Base-by-base conservation (phyloP, 2,329 filamentous ascomycete genomes). In the Laburnicola sp. region DNA sequence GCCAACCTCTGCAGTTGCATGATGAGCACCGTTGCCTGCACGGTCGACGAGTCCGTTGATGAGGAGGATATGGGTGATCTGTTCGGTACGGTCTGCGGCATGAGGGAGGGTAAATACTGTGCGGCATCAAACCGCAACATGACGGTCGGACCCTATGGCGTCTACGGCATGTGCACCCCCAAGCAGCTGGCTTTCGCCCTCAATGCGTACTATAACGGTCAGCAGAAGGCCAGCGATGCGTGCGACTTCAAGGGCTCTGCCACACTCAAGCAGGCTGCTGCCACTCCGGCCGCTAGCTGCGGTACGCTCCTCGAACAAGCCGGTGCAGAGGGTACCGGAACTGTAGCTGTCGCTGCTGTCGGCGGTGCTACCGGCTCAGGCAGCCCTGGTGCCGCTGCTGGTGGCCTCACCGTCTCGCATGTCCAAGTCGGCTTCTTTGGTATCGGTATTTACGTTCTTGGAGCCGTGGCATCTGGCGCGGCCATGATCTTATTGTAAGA, bases 1-100 rank as follows among this genome's bases (percentile, higher is more conserved):
- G 69, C 83, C 39, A 68, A 84, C 38, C 85, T 96, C 40, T 99
- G 94, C 82, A 74, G 80, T 51, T 99, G 94, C 83, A 96, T 96
- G 89, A 82, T 83, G 72, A 78, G 83, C 58, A 85, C 84, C 38
- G 78, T 96, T 50, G 76, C 78, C 52, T 99, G 94, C 76, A 81
- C 82, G 26, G 84, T 91, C 54, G 74, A 79, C 40, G 61, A 66
- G 50, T 74, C 75, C 62, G 76, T 91, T 23, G 76, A 81, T 57
- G 71, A 77, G 43, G 78, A 85, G 47, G 76, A 84, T 50, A 87
- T 84, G 65, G 83, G 82, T 43, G 76, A 81, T 11, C 82, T 94
- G 61, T 97, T 97, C 74, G 80, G 79, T 70, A 85, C 77, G 72
- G 82, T 93, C 73, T 94, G 89, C 75, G 86, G 84, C 49, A 66